phyloP scores from a whole-genome alignment of 768 basidiomycete species.

The Sutorius australiensis region DNA sequence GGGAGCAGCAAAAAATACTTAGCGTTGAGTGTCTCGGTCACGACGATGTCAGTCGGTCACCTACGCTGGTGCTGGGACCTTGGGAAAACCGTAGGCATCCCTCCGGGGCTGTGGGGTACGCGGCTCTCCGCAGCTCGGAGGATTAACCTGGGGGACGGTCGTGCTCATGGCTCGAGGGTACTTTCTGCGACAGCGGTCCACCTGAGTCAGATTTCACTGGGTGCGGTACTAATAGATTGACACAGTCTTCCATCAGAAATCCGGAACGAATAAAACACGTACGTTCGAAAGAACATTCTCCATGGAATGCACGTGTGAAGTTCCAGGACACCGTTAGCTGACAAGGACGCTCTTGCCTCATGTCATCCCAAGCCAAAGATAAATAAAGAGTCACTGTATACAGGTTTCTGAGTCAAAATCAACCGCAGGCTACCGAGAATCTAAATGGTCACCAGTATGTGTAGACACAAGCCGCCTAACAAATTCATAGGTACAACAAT shows the following conservation, averaged over 20 bases:
- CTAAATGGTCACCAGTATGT: background rate
- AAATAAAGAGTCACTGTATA: too few species aligned
- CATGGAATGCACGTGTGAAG: constrained; percentile 6
- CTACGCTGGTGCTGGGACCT: constrained; percentile 22
- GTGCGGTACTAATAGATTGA: background rate
- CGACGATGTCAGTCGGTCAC: background rate
- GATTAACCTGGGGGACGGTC: background rate
- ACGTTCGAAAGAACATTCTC: constrained; percentile 14
- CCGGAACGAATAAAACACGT: background rate
- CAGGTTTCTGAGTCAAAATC: background rate
- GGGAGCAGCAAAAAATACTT: background rate
- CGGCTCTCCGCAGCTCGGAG: background rate
- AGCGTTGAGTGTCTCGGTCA: background rate
- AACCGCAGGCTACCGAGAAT: too few species aligned
- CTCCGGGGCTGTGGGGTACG: background rate
- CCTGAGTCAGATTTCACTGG: too few species aligned
- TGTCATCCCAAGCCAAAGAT: background rate
- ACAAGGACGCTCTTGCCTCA: background rate
- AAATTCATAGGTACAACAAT: constrained; percentile 4
- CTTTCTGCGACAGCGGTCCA: too few species aligned
- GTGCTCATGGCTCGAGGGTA: constrained; percentile 5
- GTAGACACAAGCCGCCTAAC: background rate
- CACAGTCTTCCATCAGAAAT: constrained; percentile 17
- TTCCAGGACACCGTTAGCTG: background rate
- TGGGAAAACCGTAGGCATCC: constrained; percentile 1